Percentiles rank a stretch among this genome's conserved stretches.
Evolutionary conservation across 805 yeast genomes (phyloP).

Genomic region (Metschnikowia borealis): DNA sequence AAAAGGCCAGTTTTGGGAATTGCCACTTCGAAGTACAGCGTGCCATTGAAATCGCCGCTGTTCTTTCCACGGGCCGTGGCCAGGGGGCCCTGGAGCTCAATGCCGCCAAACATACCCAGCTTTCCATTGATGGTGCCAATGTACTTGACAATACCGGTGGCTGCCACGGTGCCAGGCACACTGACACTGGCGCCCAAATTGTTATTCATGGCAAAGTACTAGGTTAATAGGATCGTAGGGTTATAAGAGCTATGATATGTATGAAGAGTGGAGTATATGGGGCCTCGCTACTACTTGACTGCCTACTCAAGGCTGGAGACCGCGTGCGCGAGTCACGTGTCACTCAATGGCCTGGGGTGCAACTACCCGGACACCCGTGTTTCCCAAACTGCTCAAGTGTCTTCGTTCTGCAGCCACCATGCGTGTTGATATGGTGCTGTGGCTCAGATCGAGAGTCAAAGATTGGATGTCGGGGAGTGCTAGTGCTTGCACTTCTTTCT

Average conservation of each 20-base stretch:
- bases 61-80: conserved; percentile 70
- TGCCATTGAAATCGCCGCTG: conserved; percentile 75
- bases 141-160: conserved; percentile 61
- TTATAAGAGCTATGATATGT: too few species aligned
- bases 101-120: conserved; percentile 76
- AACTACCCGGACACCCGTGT: neutral
- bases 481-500: conserved; percentile 4
- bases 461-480: neutral
- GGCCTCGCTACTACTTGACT: neutral
- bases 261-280: too few species aligned
- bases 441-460: neutral
- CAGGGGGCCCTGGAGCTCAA: conserved; percentile 68
- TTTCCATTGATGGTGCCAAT: conserved; percentile 73
- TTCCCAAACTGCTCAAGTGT: neutral
- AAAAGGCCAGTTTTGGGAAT: conserved; percentile 72
- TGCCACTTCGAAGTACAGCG: conserved; percentile 61
- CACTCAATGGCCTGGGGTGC: conserved; percentile 1
- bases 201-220: conserved; percentile 24
- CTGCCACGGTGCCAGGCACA: conserved; percentile 63
- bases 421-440: neutral
- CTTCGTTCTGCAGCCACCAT: conserved; percentile 1
- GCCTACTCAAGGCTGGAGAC: neutral
- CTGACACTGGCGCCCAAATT: conserved; percentile 33
- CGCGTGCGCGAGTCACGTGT: neutral
- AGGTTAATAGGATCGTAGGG: neutral